Evolutionary conservation across 371 early-diverging fungal species (phyloP).

Genomic region (Basidiobolus meristosporus): DNA sequence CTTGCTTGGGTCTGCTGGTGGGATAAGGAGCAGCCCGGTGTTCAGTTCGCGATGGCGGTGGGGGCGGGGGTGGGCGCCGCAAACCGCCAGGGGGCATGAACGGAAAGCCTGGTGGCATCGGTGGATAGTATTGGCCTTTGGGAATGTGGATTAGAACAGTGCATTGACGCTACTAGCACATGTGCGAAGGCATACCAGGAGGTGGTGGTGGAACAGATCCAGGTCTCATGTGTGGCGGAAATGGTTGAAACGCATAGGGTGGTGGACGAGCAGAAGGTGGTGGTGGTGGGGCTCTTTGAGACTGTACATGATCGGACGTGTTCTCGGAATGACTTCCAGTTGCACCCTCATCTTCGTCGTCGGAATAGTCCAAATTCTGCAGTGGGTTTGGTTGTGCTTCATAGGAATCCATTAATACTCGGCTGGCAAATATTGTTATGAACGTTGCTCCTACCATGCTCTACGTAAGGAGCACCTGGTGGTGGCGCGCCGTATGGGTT

Average conservation of each 20-base stretch:
- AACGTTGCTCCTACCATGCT: slow-evolving; percentile 2
- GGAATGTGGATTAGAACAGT: no score
- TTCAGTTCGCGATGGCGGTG: slow-evolving; percentile 4
- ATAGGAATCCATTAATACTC: no score
- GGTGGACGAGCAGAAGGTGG: not conserved
- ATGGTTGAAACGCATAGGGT: slow-evolving; percentile 1
- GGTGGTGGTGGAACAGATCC: slow-evolving; percentile 5
- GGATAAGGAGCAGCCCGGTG: slow-evolving; percentile 3
- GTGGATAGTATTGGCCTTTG: not conserved
- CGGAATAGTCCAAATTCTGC: no score
- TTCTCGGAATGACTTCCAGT: not conserved
- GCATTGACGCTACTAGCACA: not conserved
- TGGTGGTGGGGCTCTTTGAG: not conserved
- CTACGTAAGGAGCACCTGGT: slow-evolving; percentile 14
- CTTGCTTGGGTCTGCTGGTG: not conserved
- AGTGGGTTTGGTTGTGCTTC: no score
- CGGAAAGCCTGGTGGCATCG: not conserved
- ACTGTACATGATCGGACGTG: not conserved
- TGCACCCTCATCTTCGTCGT: no score
- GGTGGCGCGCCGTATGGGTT: slow-evolving; percentile 18
- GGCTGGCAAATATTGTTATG: no score
- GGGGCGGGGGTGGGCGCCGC: slow-evolving; percentile 6
- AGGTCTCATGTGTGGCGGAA: slow-evolving; percentile 5
- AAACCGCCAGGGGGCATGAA: not conserved
- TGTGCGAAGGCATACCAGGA: not conserved